Evolutionary conservation across 2,329 filamentous ascomycete genomes (phyloP).

Genomic region (Davidsoniella neocaledoniae): DNA sequence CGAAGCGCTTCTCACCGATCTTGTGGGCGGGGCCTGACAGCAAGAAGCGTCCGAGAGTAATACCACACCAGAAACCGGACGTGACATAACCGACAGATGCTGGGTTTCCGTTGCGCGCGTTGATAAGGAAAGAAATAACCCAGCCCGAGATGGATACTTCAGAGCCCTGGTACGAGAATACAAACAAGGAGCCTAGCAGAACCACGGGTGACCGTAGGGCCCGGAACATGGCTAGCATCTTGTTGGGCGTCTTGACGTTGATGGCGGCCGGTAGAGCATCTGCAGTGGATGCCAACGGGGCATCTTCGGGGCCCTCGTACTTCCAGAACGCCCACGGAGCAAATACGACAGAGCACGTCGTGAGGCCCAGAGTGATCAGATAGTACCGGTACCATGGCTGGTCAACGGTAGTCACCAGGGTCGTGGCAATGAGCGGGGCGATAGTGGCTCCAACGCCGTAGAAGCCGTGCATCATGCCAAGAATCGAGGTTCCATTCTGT

Average conservation of each 20-base stretch:
- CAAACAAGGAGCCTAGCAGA: slow-evolving; percentile 60
- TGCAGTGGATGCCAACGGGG: slow-evolving; percentile 14
- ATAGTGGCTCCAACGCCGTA: slow-evolving; percentile 50
- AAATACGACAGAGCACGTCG: slow-evolving; percentile 38
- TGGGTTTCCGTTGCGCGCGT: slow-evolving; percentile 51
- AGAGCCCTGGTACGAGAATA: slow-evolving; percentile 73
- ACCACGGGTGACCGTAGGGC: slow-evolving; percentile 40
- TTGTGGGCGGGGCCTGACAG: slow-evolving; percentile 49
- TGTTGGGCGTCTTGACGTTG: slow-evolving; percentile 1
- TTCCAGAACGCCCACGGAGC: slow-evolving; percentile 51
- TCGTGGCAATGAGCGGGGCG: slow-evolving; percentile 59
- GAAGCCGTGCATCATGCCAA: slow-evolving; percentile 49
- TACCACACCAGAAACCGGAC: slow-evolving; percentile 53
- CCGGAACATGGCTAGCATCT: slow-evolving; percentile 28
- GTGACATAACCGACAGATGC: slow-evolving; percentile 64
- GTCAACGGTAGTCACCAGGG: slow-evolving; percentile 39
- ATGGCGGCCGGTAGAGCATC: slow-evolving; percentile 15
- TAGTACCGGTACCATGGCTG: slow-evolving; percentile 58
- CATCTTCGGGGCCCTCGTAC: slow-evolving; percentile 25
- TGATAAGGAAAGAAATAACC: slow-evolving; percentile 74
- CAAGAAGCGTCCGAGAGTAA: slow-evolving; percentile 58
- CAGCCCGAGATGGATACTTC: slow-evolving; percentile 74
- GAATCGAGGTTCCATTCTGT: slow-evolving; percentile 33
- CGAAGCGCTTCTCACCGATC: slow-evolving; percentile 54
- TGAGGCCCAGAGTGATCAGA: slow-evolving; percentile 43